Evolutionary conservation across 2,329 filamentous ascomycete species (phyloP).

Genomic region (Penicillium vulpinum): DNA sequence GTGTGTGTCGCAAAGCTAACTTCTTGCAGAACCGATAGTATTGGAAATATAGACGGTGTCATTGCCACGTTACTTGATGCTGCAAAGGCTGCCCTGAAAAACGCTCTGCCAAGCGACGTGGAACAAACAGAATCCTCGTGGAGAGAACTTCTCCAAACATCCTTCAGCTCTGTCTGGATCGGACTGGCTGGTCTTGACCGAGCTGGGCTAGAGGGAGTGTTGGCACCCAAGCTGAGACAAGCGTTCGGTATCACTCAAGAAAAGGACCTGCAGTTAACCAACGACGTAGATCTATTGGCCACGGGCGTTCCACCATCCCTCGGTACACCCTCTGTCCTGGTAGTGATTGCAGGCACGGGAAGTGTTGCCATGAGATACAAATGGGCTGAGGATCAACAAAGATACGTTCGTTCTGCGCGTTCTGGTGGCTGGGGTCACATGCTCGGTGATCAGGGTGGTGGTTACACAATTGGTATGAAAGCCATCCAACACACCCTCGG

Average conservation of each 20-base stretch:
- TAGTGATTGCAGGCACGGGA: constrained; percentile 48
- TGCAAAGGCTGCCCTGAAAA: constrained; percentile 17
- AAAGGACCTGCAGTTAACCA: constrained; percentile 33
- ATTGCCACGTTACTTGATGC: constrained; percentile 29
- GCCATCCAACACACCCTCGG: constrained; percentile 38
- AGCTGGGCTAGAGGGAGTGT: constrained; percentile 26
- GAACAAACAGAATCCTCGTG: constrained; percentile 1
- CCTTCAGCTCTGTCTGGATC: constrained; percentile 40
- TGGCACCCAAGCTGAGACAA: constrained; percentile 30
- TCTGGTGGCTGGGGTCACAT: constrained; percentile 49
- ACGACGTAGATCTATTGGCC: constrained; percentile 45
- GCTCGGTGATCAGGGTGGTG: constrained; percentile 48
- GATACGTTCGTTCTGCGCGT: constrained; percentile 33
- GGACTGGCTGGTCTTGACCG: constrained; percentile 46
- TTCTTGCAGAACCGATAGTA: constrained; percentile 20
- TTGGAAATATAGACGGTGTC: constrained; percentile 21
- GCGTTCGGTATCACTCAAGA: constrained; percentile 30
- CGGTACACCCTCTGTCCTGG: constrained; percentile 26
- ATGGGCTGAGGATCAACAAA: constrained; percentile 6
- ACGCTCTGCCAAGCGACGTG: not conserved
- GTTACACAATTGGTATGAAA: constrained; percentile 43
- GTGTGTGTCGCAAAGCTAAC: not conserved
- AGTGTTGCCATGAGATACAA: constrained; percentile 46
- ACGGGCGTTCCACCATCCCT: constrained; percentile 22
- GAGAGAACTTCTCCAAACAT: constrained; percentile 5